Evolutionary conservation across 306 rosid species (phyloP).

Genomic region (Carpinus fangiana): DNA sequence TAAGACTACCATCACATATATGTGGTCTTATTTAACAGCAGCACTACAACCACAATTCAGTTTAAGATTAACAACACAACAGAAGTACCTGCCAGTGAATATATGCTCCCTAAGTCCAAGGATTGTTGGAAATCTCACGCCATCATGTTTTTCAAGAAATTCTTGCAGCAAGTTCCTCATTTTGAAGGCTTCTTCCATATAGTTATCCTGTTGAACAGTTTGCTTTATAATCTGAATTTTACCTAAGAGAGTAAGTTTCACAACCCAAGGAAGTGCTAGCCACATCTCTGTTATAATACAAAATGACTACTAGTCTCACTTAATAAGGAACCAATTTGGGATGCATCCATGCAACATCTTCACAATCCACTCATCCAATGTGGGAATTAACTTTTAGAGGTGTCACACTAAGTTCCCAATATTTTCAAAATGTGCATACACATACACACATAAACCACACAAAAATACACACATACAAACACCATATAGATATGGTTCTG

Average conservation of each 20-base stretch:
- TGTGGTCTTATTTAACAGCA: constrained; percentile 21
- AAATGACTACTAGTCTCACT: too few species aligned
- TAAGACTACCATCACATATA: constrained; percentile 3
- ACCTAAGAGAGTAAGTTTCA: neutral
- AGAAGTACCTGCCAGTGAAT: constrained; percentile 87
- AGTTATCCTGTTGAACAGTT: constrained; percentile 70
- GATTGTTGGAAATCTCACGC: constrained; percentile 76
- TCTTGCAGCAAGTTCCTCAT: constrained; percentile 96
- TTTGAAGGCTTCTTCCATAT: constrained; percentile 98
- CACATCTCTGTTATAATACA: too few species aligned
- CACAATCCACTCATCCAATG: too few species aligned
- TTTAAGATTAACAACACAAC: constrained; percentile 27
- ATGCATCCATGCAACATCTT: too few species aligned
- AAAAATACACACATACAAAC: neutral
- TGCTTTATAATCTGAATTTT: constrained; percentile 22
- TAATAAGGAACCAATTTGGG: too few species aligned
- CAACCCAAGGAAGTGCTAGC: too few species aligned
- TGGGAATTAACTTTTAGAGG: too few species aligned
- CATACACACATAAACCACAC: neutral
- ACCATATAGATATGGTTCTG: constrained; percentile 12
- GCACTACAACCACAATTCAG: constrained; percentile 19
- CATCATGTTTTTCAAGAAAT: constrained; percentile 60
- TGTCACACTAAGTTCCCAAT: neutral
- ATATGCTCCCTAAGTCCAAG: constrained; percentile 98
- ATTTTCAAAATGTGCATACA: neutral